Evolutionary conservation across 1,139 yeast species (phyloP).

Genomic region (Sugiyamaella castrensis): DNA sequence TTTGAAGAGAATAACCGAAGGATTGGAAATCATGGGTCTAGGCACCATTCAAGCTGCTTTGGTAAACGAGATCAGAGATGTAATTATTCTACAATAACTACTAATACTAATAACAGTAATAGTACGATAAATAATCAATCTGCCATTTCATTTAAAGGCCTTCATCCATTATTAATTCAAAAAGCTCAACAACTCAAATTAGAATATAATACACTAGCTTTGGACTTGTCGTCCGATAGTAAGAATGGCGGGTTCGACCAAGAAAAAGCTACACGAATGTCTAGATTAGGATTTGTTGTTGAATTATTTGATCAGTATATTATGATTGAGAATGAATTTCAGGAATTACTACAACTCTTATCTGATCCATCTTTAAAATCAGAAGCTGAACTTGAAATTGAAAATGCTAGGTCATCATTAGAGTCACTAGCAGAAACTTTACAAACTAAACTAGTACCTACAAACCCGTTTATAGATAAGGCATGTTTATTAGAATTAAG

Average conservation of each 20-base stretch:
- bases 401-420: slow-evolving; percentile 30
- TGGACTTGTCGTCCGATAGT: slow-evolving; percentile 42
- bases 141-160: not conserved
- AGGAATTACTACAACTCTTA: slow-evolving; percentile 39
- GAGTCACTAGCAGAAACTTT: slow-evolving; percentile 43
- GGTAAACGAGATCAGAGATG: no score
- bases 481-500: slow-evolving; percentile 81
- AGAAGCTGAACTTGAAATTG: slow-evolving; percentile 52
- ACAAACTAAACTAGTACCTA: slow-evolving; percentile 63
- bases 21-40: no score
- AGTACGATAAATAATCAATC: no score
- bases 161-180: slow-evolving; percentile 34
- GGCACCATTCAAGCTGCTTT: no score
- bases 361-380: slow-evolving; percentile 40
- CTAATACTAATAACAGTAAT: no score
- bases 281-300: slow-evolving; percentile 53
- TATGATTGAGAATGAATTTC: slow-evolving; percentile 31
- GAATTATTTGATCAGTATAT: slow-evolving; percentile 52
- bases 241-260: slow-evolving; percentile 51
- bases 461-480: slow-evolving; percentile 70
- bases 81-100: no score
- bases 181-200: slow-evolving; percentile 54
- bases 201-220: slow-evolving; percentile 52
- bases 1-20: no score
- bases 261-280: slow-evolving; percentile 54